phyloP scores from a whole-genome alignment of 306 rosid species.

The Mucuna pruriens region DNA sequence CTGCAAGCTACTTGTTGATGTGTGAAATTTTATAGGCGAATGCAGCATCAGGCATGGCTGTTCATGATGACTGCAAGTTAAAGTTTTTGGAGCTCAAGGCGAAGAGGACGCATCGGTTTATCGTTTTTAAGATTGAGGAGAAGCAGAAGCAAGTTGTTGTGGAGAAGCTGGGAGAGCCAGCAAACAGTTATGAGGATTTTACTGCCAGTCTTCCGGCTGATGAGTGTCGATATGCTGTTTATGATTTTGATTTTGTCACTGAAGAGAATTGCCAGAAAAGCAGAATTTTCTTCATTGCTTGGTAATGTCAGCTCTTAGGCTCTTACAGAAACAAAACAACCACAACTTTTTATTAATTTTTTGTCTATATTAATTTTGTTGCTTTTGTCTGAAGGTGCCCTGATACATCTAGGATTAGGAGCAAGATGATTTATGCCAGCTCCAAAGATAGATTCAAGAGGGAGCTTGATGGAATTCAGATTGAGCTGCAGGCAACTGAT shows the following conservation, averaged over 20 bases:
- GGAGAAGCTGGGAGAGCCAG: conserved; percentile 80
- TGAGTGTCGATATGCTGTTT: conserved; percentile 88
- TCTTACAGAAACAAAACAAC: conserved; percentile 23
- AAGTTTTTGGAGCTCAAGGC: conserved; percentile 84
- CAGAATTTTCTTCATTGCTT: conserved; percentile 80
- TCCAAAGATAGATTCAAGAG: conserved; percentile 93
- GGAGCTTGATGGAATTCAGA: conserved; percentile 89
- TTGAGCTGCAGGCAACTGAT: conserved; percentile 88
- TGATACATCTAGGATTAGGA: conserved; percentile 77
- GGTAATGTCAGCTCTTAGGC: conserved; percentile 50
- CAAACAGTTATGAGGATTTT: conserved; percentile 70
- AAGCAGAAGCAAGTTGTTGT: conserved; percentile 87
- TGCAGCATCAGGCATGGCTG: conserved; percentile 85
- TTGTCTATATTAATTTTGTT: conserved; percentile 9
- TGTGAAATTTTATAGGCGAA: conserved; percentile 61
- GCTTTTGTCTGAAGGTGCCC: conserved; percentile 72
- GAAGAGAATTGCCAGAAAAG: conserved; percentile 80
- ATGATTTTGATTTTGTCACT: conserved; percentile 82
- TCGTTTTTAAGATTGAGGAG: conserved; percentile 83
- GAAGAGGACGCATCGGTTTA: conserved; percentile 74
- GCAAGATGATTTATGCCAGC: conserved; percentile 95
- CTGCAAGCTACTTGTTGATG: not conserved
- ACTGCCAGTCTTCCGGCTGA: conserved; percentile 76
- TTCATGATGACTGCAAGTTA: conserved; percentile 80
- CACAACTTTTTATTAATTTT: too few species aligned